Evolutionary conservation across 2,329 filamentous ascomycete species (phyloP).

Genomic region (Arthrobotrys sphaeroides): DNA sequence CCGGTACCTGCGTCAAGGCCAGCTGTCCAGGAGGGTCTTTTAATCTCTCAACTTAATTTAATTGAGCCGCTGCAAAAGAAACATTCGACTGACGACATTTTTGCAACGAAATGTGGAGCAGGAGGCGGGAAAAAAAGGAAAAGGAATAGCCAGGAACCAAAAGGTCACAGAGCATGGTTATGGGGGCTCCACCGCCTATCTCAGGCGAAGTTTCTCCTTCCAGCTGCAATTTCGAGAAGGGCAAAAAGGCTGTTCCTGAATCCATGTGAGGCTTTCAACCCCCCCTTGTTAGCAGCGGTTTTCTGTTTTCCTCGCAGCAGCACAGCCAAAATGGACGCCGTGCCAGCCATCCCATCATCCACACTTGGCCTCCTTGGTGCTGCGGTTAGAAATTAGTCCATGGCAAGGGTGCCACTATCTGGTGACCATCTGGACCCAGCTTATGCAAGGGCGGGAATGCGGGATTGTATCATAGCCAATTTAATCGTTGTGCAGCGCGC

Average conservation of each 20-base stretch:
- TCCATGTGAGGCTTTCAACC: slow-evolving; percentile 26
- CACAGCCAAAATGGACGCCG: background rate
- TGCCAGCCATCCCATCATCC: slow-evolving; percentile 25
- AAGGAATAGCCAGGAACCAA: background rate
- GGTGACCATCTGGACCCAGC: slow-evolving; percentile 53
- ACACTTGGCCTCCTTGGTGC: slow-evolving; percentile 18
- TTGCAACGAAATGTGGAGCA: slow-evolving; percentile 31
- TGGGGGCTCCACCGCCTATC: background rate
- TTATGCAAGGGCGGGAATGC: slow-evolving; percentile 55
- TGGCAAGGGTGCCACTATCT: slow-evolving; percentile 46
- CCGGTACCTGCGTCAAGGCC: slow-evolving; percentile 53
- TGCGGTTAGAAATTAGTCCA: slow-evolving; percentile 42
- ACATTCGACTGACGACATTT: slow-evolving; percentile 46
- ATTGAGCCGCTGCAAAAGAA: slow-evolving; percentile 30
- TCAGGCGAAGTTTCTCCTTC: slow-evolving; percentile 39
- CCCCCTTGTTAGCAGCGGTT: slow-evolving; percentile 44
- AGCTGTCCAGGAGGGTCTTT: slow-evolving; percentile 17
- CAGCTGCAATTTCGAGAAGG: slow-evolving; percentile 53
- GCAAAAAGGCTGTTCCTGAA: slow-evolving; percentile 15
- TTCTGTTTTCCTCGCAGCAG: slow-evolving; percentile 4
- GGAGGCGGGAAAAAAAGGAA: slow-evolving; percentile 29
- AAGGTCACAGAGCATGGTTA: background rate
- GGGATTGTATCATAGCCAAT: slow-evolving; percentile 53
- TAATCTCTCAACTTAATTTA: slow-evolving; percentile 46
- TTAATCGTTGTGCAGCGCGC: slow-evolving; percentile 38